Evolutionary conservation across 495 filamentous ascomycete genomes (phyloP), one percentile per base, ranked within the genome.

Genomic region (Daldinia concentrica): DNA sequence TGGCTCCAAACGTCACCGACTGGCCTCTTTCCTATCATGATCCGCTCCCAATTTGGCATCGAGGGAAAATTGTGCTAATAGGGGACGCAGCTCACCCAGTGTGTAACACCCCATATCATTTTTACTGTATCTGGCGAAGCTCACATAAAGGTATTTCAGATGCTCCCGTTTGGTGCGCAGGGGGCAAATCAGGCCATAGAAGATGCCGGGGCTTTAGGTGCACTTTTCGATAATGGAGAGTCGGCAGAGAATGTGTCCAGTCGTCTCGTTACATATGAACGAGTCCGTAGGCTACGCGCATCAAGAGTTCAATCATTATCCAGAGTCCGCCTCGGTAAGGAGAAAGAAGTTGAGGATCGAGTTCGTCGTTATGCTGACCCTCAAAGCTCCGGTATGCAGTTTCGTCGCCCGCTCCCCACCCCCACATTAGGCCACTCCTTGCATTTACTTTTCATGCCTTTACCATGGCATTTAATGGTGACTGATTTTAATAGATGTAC

Each of bases 81-180:
- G 83, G 83, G 6, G 81, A 85, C 58, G 82, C 83, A 14, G 83
- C 79, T 22, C 84, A 84, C 74, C 77, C 82, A 5, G 66, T 69
- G 29, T 5, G 66, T 32, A 14, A 26, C 17, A 4, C 7, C 30
- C 43, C 7, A 26, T 39, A 32, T n/a, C 3, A n/a, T 54, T 15
- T 11, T 9, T 29, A 27, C 32, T 24, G 4, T 48, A 48, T 17
- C 15, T 30, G 29, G 12, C 4, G 34, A 30, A 12, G 37, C 54
- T 66, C 34, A 59, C 55, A 36, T 12, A 29, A 7, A 1, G 51
- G 43, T 11, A 64, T 43, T 6, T 24, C 30, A 69, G 66, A 69
- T 69, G 66, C 66, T 69, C 24, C 66, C 66, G 5, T 69, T 69
- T 19, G 66, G 66, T 0, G 66, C 39, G 6, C 66, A 69, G 24